Evolutionary conservation across 208 protist genomes (phyloP), one percentile per base, ranked within the genome.

Genomic region (Porcisia deanei): DNA sequence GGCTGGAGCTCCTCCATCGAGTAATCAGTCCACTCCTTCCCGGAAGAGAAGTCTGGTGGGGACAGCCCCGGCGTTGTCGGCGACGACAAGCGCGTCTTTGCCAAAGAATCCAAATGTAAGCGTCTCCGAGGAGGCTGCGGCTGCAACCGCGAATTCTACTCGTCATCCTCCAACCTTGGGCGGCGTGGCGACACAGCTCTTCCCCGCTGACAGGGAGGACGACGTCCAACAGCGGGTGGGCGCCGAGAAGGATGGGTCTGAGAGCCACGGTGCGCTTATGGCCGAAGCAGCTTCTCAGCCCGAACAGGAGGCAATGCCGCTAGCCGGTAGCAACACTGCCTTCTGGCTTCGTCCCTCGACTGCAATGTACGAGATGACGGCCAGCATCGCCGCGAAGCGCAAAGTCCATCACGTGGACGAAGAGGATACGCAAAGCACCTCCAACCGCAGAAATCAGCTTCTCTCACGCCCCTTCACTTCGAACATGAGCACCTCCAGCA

Each of bases 311-410:
- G 60, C 43, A 9, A 49, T 83, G 45, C 67, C 66, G 20, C 70
- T 81, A 30, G 49, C 71, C 5, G 82, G 85, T 65, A 84, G 80
- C 69, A 69, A 76, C 30, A 81, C 49, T 0, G 80, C 83, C 34
- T 91, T 91, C 75, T 91, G 88, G 88, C 43, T 91, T 14, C 82
- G 88, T 14, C 88, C 88, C 18, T 73, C 77, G 39, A 86, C 80
- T n/a, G 85, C 88, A 34, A 76, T 87, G 68, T 91, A 88, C 71
- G 88, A 85, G 69, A 88, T 86, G 88, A 91, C 88, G 25, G 84
- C 82, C 18, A 91, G 88, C 79, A 91, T 89, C 60, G 84, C 82
- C 9, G 88, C 88, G 8, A 91, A 91, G 71, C 85, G 85, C 63
- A 83, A 77, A 37, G 77, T 83, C 54, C 45, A 76, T 55, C 61